Conservation (phyloP, 805 yeast genomes). For the Sugiyamaella smithiae region DNA sequence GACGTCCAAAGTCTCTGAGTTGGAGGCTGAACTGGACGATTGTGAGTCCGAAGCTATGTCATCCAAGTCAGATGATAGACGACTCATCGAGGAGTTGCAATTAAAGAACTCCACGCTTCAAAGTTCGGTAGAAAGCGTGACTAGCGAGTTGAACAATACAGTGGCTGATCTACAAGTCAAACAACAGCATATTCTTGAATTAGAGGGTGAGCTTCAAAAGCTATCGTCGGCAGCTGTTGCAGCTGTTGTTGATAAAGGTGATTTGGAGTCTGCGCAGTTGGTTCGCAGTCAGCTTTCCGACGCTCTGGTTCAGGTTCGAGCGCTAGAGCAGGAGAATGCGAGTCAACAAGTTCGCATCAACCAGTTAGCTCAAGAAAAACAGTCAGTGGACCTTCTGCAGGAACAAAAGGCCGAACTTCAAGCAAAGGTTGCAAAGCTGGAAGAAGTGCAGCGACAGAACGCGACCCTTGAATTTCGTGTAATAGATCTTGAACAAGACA, state of each 20-base stretch:
- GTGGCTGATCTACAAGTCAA: constrained; percentile 5
- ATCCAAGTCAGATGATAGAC: not conserved
- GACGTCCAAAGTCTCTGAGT: constrained; percentile 34
- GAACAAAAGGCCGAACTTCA: constrained; percentile 50
- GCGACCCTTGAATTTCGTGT: constrained; percentile 51
- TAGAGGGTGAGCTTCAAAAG: constrained; percentile 17
- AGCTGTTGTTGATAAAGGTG: constrained; percentile 6
- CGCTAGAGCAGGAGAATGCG: constrained; percentile 51
- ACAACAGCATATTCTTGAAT: constrained; percentile 17
- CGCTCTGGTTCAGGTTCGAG: constrained; percentile 46
- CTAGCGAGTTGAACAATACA: constrained; percentile 2
- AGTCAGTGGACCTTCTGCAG: constrained; percentile 49
- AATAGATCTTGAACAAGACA: constrained; percentile 45
- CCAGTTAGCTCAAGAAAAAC: constrained; percentile 46
- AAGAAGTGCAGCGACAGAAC: constrained; percentile 43
- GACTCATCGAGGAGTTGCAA: constrained; percentile 8
- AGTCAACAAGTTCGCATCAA: constrained; percentile 53
- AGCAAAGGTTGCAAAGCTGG: constrained; percentile 40
- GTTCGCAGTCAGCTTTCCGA: constrained; percentile 30
- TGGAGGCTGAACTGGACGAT: constrained; percentile 26
- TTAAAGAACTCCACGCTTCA: not conserved
- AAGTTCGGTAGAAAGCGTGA: constrained; percentile 7
- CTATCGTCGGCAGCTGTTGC: constrained; percentile 6
- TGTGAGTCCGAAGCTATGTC: constrained; percentile 15
- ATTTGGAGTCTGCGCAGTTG: constrained; percentile 17